A percentile compares a stretch with the other conserved stretches of the same genome.
Evolutionary conservation across 768 basidiomycete genomes (phyloP).

Genomic region (Suillus alpinus): DNA sequence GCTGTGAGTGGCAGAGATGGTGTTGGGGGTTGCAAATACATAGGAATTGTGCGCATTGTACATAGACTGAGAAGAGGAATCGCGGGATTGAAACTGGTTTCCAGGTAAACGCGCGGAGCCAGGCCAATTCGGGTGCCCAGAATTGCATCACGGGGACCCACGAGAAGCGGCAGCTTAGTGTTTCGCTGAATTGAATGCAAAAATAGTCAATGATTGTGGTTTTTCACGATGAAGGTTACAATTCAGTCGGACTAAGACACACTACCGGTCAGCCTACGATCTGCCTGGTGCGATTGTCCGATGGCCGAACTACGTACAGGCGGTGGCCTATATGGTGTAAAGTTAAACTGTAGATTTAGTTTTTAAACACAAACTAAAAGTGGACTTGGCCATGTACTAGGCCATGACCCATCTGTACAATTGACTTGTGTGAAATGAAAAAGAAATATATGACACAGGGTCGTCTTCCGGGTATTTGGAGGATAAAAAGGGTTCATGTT

Average conservation of each 20-base stretch:
- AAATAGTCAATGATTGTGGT: not conserved
- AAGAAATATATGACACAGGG: not conserved
- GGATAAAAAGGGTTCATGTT: constrained; percentile 5
- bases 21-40: not conserved
- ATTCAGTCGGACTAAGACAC: not conserved
- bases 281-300: too few relatives aligned
- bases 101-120: constrained; percentile 1
- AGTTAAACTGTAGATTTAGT: not conserved
- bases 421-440: not conserved
- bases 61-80: not conserved
- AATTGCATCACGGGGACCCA: constrained; percentile 2
- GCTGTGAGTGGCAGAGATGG: not conserved
- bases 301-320: too few relatives aligned
- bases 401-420: too few relatives aligned
- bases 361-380: not conserved
- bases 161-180: not conserved
- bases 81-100: constrained; percentile 1
- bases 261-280: too few relatives aligned
- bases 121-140: not conserved
- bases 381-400: not conserved
- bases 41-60: not conserved
- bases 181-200: not conserved
- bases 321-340: too few relatives aligned
- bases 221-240: too few relatives aligned
- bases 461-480: not conserved